Evolutionary conservation across 2,329 filamentous ascomycete species (phyloP), one percentile per base, ranked within the genome.

Genomic region (Anthostomella pinea): DNA sequence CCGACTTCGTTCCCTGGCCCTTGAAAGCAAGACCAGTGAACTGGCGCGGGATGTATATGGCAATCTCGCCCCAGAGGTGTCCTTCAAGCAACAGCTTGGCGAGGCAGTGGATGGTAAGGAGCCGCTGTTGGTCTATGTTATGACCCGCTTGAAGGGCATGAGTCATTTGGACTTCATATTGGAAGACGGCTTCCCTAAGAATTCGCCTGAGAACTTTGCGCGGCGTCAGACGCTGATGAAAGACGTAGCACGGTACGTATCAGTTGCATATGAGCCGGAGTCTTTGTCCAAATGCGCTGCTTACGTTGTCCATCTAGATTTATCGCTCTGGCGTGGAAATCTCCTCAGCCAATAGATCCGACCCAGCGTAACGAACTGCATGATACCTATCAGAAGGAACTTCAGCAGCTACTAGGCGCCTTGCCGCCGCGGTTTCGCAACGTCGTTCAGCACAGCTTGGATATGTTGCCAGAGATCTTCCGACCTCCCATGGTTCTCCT

Each of bases 401-500:
- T 68, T 6, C 38, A 49, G 21, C 34, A 58, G 15, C 41, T 69
- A 27, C 55, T 59, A 41, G 11, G 22, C 15, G 52, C 51, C 40
- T 56, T 67, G 9, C 63, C 63, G 9, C 18, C 30, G 15, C 59
- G 63, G 20, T 66, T 68, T 40, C 56, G 51, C 14, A 48, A 43
- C 5, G 49, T 55, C 15, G 56, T 67, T 35, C 47, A 54, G n/a
- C 38, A 44, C 3, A 58, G 52, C 33, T 33, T 66, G 22, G 42
- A 50, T 27, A 54, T 56, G 5, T 43, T 68, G 10, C 50, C 54
- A 8, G 38, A 36, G 21, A 59, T 66, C 34, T 35, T 66, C 19
- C 62, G 62, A 23, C 52, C 67, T 8, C 63, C 61, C 20, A 64
- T 63, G 54, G 63, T 66, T 5, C 56, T 69, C 13, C 52, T 65